Evolutionary conservation across 768 basidiomycete species (phyloP), one percentile per base, ranked within the genome.

Genomic region (Nidula microcarpa): DNA sequence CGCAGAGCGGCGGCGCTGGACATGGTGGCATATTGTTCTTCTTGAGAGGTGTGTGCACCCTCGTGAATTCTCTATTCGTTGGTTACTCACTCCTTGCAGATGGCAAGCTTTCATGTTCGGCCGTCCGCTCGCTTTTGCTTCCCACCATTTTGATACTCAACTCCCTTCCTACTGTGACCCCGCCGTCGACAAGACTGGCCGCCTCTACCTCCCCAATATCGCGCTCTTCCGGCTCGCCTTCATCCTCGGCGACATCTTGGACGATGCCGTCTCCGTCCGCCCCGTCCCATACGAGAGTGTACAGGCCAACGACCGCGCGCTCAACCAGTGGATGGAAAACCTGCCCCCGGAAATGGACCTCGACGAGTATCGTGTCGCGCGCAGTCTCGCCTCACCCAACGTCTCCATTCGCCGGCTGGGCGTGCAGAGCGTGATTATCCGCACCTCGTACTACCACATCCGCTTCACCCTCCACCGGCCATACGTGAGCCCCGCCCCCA

Each of bases 51-150:
- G 50, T 35, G 80, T 50, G 23, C 50, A 34, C 11, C 43, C 50
- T 53, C 57, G 52, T 50, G 35, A 43, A 53, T 47, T 17, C 50
- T 43, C 44, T 37, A 51, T 44, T 51, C 54, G 53, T 48, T 50
- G 50, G 16, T 49, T 48, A 55, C 47, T 47, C 33, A 55, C 23
- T 43, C 49, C 47, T 57, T 59, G 32, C 58, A 90, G 89, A 57
- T 93, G 91, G 91, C 89, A 92, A 64, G 87, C 89, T 0, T 92
- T 93, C 69, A 80, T 91, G 79, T 89, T 93, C 65, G 91, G 91
- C 13, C 78, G 91, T 17, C 91, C 91, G 3, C 70, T 88, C 34
- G 73, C 79, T 32, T 85, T 93, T 52, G 83, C 87, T 3, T 85
- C 89, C 4, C 86, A 91, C 64, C 90, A 91, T 67, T 93, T 89